phyloP scores from a whole-genome alignment of 805 yeast species.

The Gaillardinia entomophila region DNA sequence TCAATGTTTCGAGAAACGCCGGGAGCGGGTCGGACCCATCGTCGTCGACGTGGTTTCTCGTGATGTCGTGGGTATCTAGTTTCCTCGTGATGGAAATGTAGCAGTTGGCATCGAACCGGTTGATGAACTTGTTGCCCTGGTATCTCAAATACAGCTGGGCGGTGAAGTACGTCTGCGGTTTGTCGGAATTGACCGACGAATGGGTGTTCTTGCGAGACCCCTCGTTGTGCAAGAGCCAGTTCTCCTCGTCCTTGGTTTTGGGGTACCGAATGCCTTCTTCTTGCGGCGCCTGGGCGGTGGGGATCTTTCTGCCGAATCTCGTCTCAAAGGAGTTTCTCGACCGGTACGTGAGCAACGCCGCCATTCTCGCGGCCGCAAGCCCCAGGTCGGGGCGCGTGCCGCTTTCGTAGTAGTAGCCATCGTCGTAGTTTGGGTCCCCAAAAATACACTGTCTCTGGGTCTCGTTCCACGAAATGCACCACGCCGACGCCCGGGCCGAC shows the following conservation, averaged over 20 bases:
- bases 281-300: conserved; percentile 7
- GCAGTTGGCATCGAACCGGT: conserved; percentile 93
- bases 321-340: conserved; percentile 88
- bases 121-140: conserved; percentile 87
- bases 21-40: conserved; percentile 33
- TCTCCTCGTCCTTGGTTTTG: conserved; percentile 55
- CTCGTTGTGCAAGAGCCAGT: conserved; percentile 85
- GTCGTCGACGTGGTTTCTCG: conserved; percentile 59
- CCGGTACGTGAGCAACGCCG: conserved; percentile 88
- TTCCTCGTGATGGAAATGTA: conserved; percentile 91
- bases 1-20: conserved; percentile 52
- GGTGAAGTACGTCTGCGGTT: conserved; percentile 67
- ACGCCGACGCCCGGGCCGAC: conserved; percentile 90
- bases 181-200: conserved; percentile 9
- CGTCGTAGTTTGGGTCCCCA: conserved; percentile 88
- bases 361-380: conserved; percentile 94
- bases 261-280: conserved; percentile 33
- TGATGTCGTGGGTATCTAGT: conserved; percentile 90
- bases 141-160: conserved; percentile 94
- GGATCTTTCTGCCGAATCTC: conserved; percentile 76
- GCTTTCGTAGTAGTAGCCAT: conserved; percentile 72
- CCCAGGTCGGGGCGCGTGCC: conserved; percentile 77
- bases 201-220: conserved; percentile 40
- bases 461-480: conserved; percentile 99
- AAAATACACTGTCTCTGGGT: conserved; percentile 96